phyloP scores from a whole-genome alignment of 2,329 filamentous ascomycete genomes.

The Microascus cirrosus region DNA sequence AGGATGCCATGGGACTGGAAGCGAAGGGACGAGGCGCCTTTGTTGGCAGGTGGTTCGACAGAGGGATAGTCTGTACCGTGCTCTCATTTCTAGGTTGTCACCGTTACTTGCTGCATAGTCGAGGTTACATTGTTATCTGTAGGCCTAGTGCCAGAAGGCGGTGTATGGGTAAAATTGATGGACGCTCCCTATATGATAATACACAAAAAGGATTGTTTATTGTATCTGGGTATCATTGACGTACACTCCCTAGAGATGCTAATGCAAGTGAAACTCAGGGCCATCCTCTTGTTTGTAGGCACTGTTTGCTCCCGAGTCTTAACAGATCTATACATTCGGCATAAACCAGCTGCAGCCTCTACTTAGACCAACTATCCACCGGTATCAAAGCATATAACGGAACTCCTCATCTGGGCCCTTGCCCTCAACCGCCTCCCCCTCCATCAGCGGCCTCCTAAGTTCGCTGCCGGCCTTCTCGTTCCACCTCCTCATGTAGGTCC shows the following conservation, averaged over 20 bases:
- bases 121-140: neutral
- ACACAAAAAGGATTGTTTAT: neutral
- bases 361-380: neutral
- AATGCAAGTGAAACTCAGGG: neutral
- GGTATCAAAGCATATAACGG: neutral
- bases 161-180: neutral
- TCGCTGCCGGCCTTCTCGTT: constrained; percentile 30
- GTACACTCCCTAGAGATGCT: neutral
- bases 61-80: neutral
- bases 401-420: neutral
- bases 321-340: neutral
- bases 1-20: neutral
- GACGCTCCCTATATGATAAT: too few species aligned
- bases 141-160: neutral
- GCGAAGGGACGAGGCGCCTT: neutral
- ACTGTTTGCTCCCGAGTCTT: neutral
- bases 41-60: neutral
- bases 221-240: neutral
- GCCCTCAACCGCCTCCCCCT: neutral
- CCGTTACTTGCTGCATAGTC: neutral
- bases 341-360: neutral
- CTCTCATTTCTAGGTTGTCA: too few species aligned
- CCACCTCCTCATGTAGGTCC: constrained; percentile 36
- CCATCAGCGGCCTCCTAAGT: neutral
- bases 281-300: neutral